A percentile compares a stretch with the other conserved stretches of the same genome.
These are phyloP conservation scores for Linum usitatissimum DNA, from an alignment of 345 rosid genomes.

Conservation along the genomic window DNA sequence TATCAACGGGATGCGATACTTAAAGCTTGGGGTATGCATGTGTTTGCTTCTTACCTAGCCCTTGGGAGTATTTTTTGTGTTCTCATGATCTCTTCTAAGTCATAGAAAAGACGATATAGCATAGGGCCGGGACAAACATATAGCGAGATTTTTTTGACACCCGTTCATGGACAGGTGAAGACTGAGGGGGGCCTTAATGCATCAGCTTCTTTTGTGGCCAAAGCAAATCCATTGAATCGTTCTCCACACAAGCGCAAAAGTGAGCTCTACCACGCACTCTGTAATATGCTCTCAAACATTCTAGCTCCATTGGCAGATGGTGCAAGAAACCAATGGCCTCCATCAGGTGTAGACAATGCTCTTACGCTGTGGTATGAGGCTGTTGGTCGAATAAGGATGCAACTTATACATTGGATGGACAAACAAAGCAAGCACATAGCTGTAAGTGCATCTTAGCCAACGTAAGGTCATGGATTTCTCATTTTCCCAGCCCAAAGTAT, in stretches of 20 bases:
- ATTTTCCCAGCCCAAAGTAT: neutral
- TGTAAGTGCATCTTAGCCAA: conserved; percentile 37
- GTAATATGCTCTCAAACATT: conserved; percentile 95
- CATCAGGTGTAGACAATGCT: conserved; percentile 85
- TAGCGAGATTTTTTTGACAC: neutral
- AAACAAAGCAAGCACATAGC: conserved; percentile 96
- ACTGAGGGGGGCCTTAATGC: conserved; percentile 98
- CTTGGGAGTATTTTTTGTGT: neutral
- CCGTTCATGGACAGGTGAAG: conserved; percentile 51
- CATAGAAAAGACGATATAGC: neutral
- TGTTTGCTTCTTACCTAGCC: conserved; percentile 11
- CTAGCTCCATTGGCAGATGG: conserved; percentile 92
- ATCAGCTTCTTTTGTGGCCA: conserved; percentile 94
- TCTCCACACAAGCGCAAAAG: conserved; percentile 88
- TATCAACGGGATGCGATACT: conserved; percentile 97
- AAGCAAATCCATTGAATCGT: conserved; percentile 91
- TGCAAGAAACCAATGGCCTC: conserved; percentile 97
- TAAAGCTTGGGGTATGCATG: conserved; percentile 83
- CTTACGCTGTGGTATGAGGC: conserved; percentile 94
- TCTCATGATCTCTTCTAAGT: neutral
- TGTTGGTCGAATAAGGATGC: conserved; percentile 78
- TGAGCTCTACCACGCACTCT: conserved; percentile 91
- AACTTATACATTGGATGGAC: conserved; percentile 93
- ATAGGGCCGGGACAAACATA: neutral
- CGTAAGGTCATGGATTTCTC: neutral